Evolutionary conservation across 805 yeast genomes (phyloP).

Genomic region (Grigorovia yakushimaensis): DNA sequence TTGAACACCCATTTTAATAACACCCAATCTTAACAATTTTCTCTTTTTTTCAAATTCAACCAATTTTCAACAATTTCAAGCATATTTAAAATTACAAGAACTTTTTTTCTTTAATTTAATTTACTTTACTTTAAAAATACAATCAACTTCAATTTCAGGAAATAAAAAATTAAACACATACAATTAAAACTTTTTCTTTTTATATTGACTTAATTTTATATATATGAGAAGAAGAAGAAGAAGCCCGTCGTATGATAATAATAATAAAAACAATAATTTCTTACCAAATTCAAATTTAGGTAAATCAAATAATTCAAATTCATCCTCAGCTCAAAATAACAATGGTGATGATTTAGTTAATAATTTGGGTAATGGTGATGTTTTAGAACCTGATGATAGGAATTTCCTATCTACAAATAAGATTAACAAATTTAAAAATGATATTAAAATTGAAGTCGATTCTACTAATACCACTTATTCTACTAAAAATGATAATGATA

Average conservation of each 20-base stretch:
- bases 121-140: background rate
- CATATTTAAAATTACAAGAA: too few relatives aligned
- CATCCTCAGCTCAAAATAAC: constrained; percentile 9
- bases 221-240: constrained; percentile 26
- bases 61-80: too few relatives aligned
- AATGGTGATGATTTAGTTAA: constrained; percentile 5
- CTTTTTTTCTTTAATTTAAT: too few relatives aligned
- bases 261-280: constrained; percentile 9
- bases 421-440: constrained; percentile 6
- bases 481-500: background rate
- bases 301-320: constrained; percentile 26
- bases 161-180: background rate
- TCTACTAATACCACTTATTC: too few relatives aligned
- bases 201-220: background rate
- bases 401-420: constrained; percentile 31
- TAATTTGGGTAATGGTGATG: constrained; percentile 9
- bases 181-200: background rate
- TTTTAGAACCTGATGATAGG: constrained; percentile 40
- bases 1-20: too few relatives aligned
- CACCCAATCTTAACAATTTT: too few relatives aligned
- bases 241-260: constrained; percentile 33
- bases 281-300: background rate
- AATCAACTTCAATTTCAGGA: background rate
- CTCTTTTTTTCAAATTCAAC: too few relatives aligned
- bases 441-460: too few relatives aligned